Conservation (phyloP, 208 protist species). For the Trypanosoma boissoni region DNA sequence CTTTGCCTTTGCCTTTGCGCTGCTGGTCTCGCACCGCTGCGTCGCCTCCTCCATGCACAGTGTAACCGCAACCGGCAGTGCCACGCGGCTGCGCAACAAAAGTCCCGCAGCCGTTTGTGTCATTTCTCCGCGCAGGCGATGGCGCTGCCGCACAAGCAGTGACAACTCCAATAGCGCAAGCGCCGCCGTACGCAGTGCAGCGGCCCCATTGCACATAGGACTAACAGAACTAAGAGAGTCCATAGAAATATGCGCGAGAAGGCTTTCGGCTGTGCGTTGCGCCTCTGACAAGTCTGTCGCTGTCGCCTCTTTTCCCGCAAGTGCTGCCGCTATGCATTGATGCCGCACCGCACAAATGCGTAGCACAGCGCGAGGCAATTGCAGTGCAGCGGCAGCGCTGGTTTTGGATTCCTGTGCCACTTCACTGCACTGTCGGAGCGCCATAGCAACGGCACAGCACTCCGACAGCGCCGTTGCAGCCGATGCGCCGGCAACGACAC, state of each 20-base stretch:
- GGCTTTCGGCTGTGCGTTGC: neutral
- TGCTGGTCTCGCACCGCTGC: neutral
- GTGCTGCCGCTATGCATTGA: slow-evolving; percentile 6
- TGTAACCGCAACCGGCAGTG: slow-evolving; percentile 7
- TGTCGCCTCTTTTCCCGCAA: slow-evolving; percentile 11
- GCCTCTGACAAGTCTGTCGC: neutral
- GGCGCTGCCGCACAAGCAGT: neutral
- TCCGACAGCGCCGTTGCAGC: no score
- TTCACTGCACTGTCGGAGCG: no score
- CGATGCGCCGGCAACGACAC: no score
- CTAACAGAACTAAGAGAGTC: neutral
- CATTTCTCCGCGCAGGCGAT: slow-evolving; percentile 8
- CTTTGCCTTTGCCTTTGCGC: neutral
- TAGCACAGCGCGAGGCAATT: slow-evolving; percentile 4
- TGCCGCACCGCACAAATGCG: slow-evolving; percentile 18
- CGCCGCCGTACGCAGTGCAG: slow-evolving; percentile 17
- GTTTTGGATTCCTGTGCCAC: no score
- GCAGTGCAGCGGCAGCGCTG: neutral
- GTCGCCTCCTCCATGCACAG: neutral
- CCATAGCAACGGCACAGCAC: no score
- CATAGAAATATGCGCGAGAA: slow-evolving; percentile 1
- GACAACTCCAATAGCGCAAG: slow-evolving; percentile 21
- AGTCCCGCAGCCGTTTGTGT: neutral
- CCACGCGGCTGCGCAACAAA: slow-evolving; percentile 13
- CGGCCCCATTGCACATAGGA: neutral